Conservation (phyloP, 306 rosid species). For the Sicyos baderoa region DNA sequence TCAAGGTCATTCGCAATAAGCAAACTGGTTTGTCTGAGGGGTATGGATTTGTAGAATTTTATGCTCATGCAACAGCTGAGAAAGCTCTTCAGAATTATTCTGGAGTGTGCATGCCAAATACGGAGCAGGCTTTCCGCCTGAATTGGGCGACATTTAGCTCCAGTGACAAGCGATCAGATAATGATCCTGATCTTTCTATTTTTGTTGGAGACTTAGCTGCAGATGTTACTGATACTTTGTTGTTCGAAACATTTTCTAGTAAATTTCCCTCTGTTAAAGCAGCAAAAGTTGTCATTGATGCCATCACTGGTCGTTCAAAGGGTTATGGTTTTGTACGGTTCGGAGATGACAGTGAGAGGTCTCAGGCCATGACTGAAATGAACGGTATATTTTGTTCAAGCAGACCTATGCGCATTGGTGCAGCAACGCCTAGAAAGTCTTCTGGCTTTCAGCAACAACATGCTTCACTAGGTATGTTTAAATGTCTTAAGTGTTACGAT, state of each 20-base stretch:
- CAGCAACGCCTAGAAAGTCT: slow-evolving; percentile 92
- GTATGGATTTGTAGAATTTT: slow-evolving; percentile 86
- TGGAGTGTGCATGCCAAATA: slow-evolving; percentile 65
- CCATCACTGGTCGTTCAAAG: slow-evolving; percentile 89
- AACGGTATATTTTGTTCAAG: slow-evolving; percentile 78
- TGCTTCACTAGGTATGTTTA: slow-evolving; percentile 42
- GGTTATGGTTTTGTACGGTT: slow-evolving; percentile 98
- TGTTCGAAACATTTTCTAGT: slow-evolving; percentile 66
- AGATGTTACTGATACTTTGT: slow-evolving; percentile 74
- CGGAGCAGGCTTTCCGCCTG: slow-evolving; percentile 80
- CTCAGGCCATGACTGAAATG: slow-evolving; percentile 83
- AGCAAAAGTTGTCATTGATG: slow-evolving; percentile 93
- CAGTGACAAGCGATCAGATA: slow-evolving; percentile 79
- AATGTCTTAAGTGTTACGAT: slow-evolving; percentile 6
- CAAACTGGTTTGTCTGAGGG: slow-evolving; percentile 80
- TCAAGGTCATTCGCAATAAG: slow-evolving; percentile 91
- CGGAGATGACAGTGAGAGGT: slow-evolving; percentile 78
- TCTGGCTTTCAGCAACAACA: slow-evolving; percentile 64
- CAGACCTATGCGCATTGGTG: slow-evolving; percentile 93
- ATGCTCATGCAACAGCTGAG: slow-evolving; percentile 68
- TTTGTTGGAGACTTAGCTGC: slow-evolving; percentile 96
- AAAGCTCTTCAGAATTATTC: slow-evolving; percentile 66
- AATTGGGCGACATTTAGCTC: slow-evolving; percentile 94
- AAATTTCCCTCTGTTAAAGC: slow-evolving; percentile 84
- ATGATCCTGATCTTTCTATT: slow-evolving; percentile 80